These are phyloP conservation scores for Yamadazyma jaroonii DNA, from an alignment of 1,139 yeast genomes.

Conservation along the genomic window DNA sequence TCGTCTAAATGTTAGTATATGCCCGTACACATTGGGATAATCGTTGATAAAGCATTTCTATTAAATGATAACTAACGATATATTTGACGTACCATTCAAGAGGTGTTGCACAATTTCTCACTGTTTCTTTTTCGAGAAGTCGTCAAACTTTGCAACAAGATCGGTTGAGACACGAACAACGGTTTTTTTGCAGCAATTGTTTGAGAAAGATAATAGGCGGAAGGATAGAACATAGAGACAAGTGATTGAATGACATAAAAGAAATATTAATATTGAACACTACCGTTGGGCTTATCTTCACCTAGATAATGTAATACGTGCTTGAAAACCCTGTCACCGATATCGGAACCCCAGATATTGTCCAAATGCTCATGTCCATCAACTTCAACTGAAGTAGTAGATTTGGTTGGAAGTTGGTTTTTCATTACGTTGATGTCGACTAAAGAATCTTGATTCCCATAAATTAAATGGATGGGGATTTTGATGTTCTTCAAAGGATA, in stretches of 20 bases:
- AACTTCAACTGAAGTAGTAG: conserved; percentile 46
- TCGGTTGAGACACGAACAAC: conserved; percentile 2
- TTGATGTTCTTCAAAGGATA: conserved; percentile 56
- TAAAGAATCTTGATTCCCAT: conserved; percentile 78
- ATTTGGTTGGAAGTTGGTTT: conserved; percentile 42
- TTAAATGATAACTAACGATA: too few species aligned
- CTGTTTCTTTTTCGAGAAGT: conserved; percentile 3
- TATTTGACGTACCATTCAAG: background rate
- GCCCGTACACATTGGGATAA: too few species aligned
- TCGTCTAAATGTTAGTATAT: conserved; percentile 4
- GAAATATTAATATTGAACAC: too few species aligned
- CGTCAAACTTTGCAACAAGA: conserved; percentile 5
- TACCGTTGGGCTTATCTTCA: too few species aligned
- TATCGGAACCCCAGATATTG: conserved; percentile 81
- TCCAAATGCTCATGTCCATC: conserved; percentile 82
- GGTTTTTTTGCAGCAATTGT: conserved; percentile 3
- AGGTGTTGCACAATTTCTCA: conserved; percentile 4
- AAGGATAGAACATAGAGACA: background rate
- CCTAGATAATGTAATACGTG: conserved; percentile 45
- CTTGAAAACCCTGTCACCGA: conserved; percentile 40
- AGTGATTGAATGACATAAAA: background rate
- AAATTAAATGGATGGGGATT: conserved; percentile 70
- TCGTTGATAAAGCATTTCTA: too few species aligned
- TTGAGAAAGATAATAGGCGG: too few species aligned
- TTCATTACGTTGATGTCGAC: conserved; percentile 81